Base-by-base conservation (phyloP, 2,329 filamentous ascomycete species). In the Exutisphaerella laricina region DNA sequence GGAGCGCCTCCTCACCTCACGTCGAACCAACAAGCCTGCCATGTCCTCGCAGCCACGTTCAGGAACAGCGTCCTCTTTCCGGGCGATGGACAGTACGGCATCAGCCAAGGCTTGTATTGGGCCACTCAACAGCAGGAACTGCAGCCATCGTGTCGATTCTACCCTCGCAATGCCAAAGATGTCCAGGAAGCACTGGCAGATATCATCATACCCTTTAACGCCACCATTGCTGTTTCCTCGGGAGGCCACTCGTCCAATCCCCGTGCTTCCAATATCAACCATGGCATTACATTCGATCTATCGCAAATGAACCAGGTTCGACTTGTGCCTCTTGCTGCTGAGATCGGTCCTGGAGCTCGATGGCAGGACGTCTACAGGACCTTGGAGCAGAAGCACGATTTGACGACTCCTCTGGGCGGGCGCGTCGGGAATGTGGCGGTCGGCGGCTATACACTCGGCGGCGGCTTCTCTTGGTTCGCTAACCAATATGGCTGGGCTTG, bases 401-500 rank as follows among this genome's bases (percentile, higher is more conserved):
- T 71, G 16, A 61, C 65, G 1, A 70, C 71, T 2, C 62, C 67
- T 0, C 23, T 35, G 6, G 72, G 72, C 0, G 70, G 71, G 1
- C 64, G 73, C 9, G 63, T 65, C 10, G 58, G 66, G 0, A 54
- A 62, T 10, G 67, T 72, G 5, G 70, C 70, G 10, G 69, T 74
- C 1, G 61, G 66, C 4, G 72, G 72, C 1, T 60, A 72, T 18
- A 51, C 68, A 3, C 64, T 73, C 1, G 70, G 70, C 6, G 58
- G 58, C 16, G 74, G 74, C 5, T 68, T 74, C 20, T 72, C 70
- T 1, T 76, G 66, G 59, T 70, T 73, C 50, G 64, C 68, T 1
- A 65, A 65, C 0, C 57, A 58, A 1, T 56, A 66, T 46, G 77
- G 77, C 12, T 77, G 71, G 63, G 71, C 67, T 14, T 70, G 68